Evolutionary conservation across 192 early-diverging fungal species (phyloP).

Genomic region (Podila verticillata): DNA sequence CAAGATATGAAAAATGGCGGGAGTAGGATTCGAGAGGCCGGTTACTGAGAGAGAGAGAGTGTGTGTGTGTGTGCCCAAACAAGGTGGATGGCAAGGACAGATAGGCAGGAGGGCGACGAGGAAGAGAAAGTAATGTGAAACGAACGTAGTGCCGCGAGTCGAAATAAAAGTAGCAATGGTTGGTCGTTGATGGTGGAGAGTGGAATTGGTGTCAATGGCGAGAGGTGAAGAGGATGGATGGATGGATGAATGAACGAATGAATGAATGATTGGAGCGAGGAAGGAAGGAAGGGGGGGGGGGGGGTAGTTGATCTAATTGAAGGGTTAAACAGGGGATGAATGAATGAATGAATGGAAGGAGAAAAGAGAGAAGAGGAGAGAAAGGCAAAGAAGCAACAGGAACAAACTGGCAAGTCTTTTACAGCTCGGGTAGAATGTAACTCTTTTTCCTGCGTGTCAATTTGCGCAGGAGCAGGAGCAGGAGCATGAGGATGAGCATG

Average conservation of each 20-base stretch:
- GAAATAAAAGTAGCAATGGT: neutral
- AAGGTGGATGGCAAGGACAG: too few relatives aligned
- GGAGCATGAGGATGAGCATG: neutral
- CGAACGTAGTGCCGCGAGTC: too few relatives aligned
- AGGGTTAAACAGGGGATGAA: neutral
- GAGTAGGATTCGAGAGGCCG: neutral
- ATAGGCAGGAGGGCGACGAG: neutral
- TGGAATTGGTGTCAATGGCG: neutral
- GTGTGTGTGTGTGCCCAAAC: neutral
- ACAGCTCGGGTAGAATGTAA: too few relatives aligned
- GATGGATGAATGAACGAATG: neutral
- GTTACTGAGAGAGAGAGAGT: constrained; percentile 4
- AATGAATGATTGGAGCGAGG: neutral
- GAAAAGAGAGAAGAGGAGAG: neutral
- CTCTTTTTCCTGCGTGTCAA: too few relatives aligned
- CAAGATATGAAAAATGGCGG: neutral
- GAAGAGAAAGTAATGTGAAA: constrained; percentile 1
- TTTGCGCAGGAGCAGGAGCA: too few relatives aligned
- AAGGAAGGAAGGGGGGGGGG: neutral
- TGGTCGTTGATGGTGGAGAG: too few relatives aligned
- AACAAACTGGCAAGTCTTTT: too few relatives aligned
- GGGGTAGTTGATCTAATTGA: neutral
- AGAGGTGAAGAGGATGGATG: neutral
- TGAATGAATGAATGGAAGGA: neutral
- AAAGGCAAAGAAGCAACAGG: neutral